Conservation (phyloP, 345 rosid genomes). For the Murraya koenigii region DNA sequence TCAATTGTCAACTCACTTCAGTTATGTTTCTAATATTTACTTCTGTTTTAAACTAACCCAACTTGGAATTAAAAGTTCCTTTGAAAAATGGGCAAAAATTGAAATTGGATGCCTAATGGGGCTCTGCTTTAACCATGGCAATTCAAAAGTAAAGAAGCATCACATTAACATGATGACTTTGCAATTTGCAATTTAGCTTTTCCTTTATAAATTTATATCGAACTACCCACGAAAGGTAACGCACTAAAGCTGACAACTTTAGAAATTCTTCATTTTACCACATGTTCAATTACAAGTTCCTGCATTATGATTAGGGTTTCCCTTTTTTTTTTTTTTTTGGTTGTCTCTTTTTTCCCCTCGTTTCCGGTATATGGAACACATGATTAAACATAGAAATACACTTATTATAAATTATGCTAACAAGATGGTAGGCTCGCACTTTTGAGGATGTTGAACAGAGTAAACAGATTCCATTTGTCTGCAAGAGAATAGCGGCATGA, state of each 20-base stretch:
- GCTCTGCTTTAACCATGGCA: background rate
- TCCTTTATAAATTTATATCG: background rate
- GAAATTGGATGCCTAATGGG: no score
- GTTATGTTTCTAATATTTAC: no score
- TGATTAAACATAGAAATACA: background rate
- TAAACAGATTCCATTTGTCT: background rate
- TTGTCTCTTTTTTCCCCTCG: rapidly evolving
- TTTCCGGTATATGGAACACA: background rate
- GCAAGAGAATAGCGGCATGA: background rate
- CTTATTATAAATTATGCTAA: background rate
- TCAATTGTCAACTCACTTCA: no score
- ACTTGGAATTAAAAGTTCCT: background rate
- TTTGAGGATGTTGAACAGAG: background rate
- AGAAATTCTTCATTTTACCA: constrained; percentile 1
- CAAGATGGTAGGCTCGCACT: background rate
- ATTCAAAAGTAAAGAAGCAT: background rate
- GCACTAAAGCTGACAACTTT: constrained; percentile 11
- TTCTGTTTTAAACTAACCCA: background rate
- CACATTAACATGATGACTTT: constrained; percentile 1
- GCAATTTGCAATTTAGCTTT: background rate
- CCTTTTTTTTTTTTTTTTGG: no score
- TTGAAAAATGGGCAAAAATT: no score
- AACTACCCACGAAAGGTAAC: background rate
- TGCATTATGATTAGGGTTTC: no score
- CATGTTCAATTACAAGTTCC: background rate